Evolutionary conservation across 2,329 filamentous ascomycete species (phyloP), one percentile per base, ranked within the genome.

Genomic region (Colletotrichum cordylinicola): DNA sequence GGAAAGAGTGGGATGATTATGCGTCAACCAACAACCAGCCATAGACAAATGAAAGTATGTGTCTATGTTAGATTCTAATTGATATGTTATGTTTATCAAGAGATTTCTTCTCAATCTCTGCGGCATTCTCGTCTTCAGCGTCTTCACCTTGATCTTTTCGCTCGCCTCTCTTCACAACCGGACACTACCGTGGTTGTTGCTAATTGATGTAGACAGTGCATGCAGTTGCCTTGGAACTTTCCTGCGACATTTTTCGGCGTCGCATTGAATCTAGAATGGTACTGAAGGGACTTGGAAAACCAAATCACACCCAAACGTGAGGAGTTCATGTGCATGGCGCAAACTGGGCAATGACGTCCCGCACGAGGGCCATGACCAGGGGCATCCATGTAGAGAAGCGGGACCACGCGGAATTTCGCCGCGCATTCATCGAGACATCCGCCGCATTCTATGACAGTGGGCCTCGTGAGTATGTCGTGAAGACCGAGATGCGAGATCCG

Each of bases 401-500:
- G 33, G 37, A n/a, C 21, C 8, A n/a, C 13, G 43, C 60, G 60
- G 43, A 71, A 71, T 62, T 10, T 37, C 24, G 33, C 60, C 68
- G 60, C 43, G 7, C 27, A 24, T 2, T n/a, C 24, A 27, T 13
- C 16, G 13, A 31, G 16, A 12, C 18, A 24, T 48, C 35, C 35
- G 67, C n/a, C 27, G 4, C 67, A 62, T 62, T 18, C 58, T 35
- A 31, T 9, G 13, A 27, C 4, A 16, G 67, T 70, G 67, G 67
- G 52, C 43, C 64, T 52, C 4, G 64, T 12, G 13, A 21, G 18
- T 24, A 37, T 37, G 29, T 15, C n/a, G n/a, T 31, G 24, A 31
- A 69, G 37, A 62, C 56, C 70, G 70, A 73, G 67, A 6, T 55
- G 70, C 70, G 70, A 73, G 52, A 52, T 68, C 70, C 56, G 55